phyloP scores from a whole-genome alignment of 2,329 filamentous ascomycete species.

The Fusarium sacchari region DNA sequence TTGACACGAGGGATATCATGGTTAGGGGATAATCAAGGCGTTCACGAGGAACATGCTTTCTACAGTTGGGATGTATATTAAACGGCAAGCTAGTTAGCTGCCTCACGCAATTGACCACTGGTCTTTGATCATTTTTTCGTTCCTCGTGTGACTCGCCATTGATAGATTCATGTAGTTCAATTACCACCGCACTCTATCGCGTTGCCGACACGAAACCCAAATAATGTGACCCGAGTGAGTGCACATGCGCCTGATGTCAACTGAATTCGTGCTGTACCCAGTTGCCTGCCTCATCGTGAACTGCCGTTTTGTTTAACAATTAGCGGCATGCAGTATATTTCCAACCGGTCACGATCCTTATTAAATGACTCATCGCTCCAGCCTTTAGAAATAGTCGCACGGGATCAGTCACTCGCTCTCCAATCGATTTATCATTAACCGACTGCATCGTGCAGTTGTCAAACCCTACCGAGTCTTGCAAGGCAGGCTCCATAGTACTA shows the following conservation, averaged over 20 bases:
- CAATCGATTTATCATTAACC: background rate
- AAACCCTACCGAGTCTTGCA: background rate
- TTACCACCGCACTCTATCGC: background rate
- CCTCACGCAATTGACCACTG: slow-evolving; percentile 41
- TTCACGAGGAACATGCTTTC: slow-evolving; percentile 55
- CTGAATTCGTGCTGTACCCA: too few relatives aligned
- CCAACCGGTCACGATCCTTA: background rate
- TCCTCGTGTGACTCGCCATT: slow-evolving; percentile 5
- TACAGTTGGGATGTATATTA: slow-evolving; percentile 58
- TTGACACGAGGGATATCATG: slow-evolving; percentile 52
- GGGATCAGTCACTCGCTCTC: background rate
- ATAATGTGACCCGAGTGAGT: fast-evolving
- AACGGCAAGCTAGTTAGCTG: slow-evolving; percentile 41
- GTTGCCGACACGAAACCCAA: fast-evolving
- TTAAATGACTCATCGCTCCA: background rate
- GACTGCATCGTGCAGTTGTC: background rate
- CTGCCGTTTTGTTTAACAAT: background rate
- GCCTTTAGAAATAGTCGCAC: background rate
- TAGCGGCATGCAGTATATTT: background rate
- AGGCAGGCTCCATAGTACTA: background rate
- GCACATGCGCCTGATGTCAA: too few relatives aligned
- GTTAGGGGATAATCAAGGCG: slow-evolving; percentile 59
- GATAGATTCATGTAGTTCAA: background rate
- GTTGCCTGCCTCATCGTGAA: background rate
- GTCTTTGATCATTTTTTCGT: slow-evolving; percentile 27